A percentile compares a stretch with the other conserved stretches of the same genome.
These are phyloP conservation scores for Coprinellus aureogranulatus DNA, from an alignment of 768 basidiomycete genomes.

Conservation along the genomic window DNA sequence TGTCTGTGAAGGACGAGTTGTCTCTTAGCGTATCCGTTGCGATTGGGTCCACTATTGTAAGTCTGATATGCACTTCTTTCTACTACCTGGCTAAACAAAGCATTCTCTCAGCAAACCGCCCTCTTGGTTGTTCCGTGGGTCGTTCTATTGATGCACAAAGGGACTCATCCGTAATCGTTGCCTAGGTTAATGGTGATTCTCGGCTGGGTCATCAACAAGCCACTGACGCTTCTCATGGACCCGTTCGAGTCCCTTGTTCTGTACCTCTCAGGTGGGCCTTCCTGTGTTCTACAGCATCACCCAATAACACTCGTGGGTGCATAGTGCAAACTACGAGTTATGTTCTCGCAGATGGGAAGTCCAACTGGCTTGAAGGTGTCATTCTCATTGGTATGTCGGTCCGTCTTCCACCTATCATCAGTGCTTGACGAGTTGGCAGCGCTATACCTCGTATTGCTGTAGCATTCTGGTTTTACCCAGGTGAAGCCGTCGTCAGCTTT, in stretches of 20 bases:
- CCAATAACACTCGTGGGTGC: background rate
- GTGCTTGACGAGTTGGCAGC: conserved; percentile 38
- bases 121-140: conserved; percentile 46
- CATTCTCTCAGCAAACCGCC: conserved; percentile 72
- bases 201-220: conserved; percentile 79
- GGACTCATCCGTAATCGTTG: background rate
- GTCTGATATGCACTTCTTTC: too few relatives aligned
- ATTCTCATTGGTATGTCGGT: conserved; percentile 57
- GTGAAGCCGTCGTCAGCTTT: conserved; percentile 17
- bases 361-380: conserved; percentile 89
- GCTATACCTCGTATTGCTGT: conserved; percentile 69
- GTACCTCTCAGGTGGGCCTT: conserved; percentile 45
- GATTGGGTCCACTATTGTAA: conserved; percentile 72
- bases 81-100: too few relatives aligned
- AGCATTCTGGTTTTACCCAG: conserved; percentile 69
- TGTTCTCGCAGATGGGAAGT: conserved; percentile 80
- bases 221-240: conserved; percentile 80
- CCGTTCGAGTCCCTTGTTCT: conserved; percentile 72
- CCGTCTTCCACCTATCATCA: background rate
- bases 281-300: background rate
- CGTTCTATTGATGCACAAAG: background rate
- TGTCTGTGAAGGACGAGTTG: conserved; percentile 82
- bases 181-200: conserved; percentile 69
- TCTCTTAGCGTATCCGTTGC: conserved; percentile 83
- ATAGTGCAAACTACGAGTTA: conserved; percentile 81